Base-by-base conservation (phyloP, 345 rosid species). In the Hibiscus tridactylites region DNA sequence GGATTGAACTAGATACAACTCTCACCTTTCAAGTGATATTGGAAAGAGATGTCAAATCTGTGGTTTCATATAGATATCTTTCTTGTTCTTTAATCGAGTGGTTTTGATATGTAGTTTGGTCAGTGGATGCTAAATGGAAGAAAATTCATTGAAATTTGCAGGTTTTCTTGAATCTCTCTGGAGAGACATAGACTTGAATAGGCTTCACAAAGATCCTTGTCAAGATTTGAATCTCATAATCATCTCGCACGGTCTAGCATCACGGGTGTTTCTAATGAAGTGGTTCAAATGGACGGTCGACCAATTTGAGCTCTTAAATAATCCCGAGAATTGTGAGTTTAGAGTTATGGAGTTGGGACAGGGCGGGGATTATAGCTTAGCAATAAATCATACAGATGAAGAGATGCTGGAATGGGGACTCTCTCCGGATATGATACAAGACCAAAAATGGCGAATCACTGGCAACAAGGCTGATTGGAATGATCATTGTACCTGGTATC, bases 281-380 rank as follows among this genome's bases (percentile, higher is more conserved):
- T 96, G 99, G 99, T 92, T 92, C 80, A 91, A 92, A 81, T 92
- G 99, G 98, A 88, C 90, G 0, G 97, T 96, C 1, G 91, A 91
- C 65, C 98, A 92, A 67, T 91, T 92, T 5, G 98, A 96, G 80
- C 79, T 1, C 17, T 78, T 96, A 37, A 91, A 89, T 76, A 96
- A 96, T 79, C 87, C 68, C 0, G 91, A 83, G 4, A 96, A 92
- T 78, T 92, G 96, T 21, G 98, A 78, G 84, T 62, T 74, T 62
- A 83, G 98, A 9, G 92, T 91, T 39, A 89, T 96, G 98, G 88
- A 89, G 78, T 61, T 89, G 69, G 97, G 98, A 73, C 76, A 66
- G 0, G 91, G 96, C 0, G 95, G 96, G 63, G 97, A 92, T 28
- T 91, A 96, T 80, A 96, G 98, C 82, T 75, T 96, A 53, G 94